Base-by-base conservation (phyloP, 78 protist species). In the Pelomyxa schiedti region DNA sequence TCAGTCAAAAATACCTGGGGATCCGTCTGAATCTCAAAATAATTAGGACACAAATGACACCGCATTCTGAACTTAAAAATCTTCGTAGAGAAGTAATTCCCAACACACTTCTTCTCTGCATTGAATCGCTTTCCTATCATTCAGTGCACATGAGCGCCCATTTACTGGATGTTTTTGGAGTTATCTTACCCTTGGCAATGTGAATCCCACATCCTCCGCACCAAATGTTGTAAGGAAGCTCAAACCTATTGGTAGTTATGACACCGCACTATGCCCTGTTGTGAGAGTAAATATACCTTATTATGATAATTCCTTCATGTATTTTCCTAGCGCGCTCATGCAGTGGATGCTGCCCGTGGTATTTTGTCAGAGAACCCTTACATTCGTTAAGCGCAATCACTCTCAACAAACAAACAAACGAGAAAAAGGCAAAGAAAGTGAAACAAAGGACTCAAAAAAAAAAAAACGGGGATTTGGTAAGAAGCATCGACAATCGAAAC, bases 111-210 rank as follows among this genome's bases (percentile, higher is more conserved):
- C 91, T 92, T 92, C 78, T 92, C 91, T 4, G 96, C 96, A 36
- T 92, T 91, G 66, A 72, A 92, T 16, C 96, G 83, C 35, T 80
- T n/a, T n/a, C n/a, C n/a, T n/a, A n/a, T n/a, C n/a, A n/a, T n/a
- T n/a, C n/a, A n/a, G n/a, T n/a, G n/a, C n/a, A n/a, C n/a, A n/a
- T n/a, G n/a, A n/a, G n/a, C n/a, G n/a, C n/a, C n/a, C n/a, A n/a
- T n/a, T n/a, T n/a, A n/a, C n/a, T n/a, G n/a, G n/a, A n/a, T n/a
- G n/a, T n/a, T n/a, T n/a, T n/a, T n/a, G n/a, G n/a, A n/a, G n/a
- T n/a, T n/a, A n/a, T n/a, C n/a, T n/a, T 88, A n/a, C 96, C 96
- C 73, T 79, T 65, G 1, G 84, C 94, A 32, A 92, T 87, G 75
- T 81, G 88, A 39, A 24, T n/a, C 3, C 77, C 53, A 69, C 96